These are phyloP conservation scores for Triticum monococcum DNA, from an alignment of 176 grass and related monocot genomes.

Conservation along the genomic window DNA sequence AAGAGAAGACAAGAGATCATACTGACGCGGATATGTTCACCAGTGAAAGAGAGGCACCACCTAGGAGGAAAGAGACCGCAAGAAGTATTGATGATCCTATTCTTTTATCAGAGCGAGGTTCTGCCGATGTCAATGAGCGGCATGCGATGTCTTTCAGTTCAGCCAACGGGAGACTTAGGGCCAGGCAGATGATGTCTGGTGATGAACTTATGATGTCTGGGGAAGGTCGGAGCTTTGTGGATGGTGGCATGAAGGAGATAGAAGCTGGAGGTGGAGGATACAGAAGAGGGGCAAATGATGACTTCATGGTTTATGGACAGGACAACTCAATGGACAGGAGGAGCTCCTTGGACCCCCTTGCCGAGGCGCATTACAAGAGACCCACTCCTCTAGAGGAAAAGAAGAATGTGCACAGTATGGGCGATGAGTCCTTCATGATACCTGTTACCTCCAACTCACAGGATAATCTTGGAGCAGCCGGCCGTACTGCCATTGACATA, in stretches of 20 bases:
- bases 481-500: constrained; percentile 68
- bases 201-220: constrained; percentile 76
- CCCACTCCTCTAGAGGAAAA: constrained; percentile 46
- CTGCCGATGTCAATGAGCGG: constrained; percentile 39
- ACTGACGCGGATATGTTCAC: constrained; percentile 66
- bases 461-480: constrained; percentile 50
- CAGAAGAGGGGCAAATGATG: constrained; percentile 56
- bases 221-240: constrained; percentile 44
- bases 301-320: constrained; percentile 72
- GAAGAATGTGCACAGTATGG: constrained; percentile 38
- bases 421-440: constrained; percentile 88
- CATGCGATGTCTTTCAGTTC: constrained; percentile 56
- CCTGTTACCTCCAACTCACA: constrained; percentile 64
- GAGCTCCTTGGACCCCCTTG: constrained; percentile 67
- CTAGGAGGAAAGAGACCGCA: constrained; percentile 48
- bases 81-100: constrained; percentile 54
- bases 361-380: constrained; percentile 56
- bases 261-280: constrained; percentile 65
- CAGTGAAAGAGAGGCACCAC: constrained; percentile 53
- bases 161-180: constrained; percentile 57
- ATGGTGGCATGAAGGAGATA: constrained; percentile 76
- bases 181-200: constrained; percentile 49
- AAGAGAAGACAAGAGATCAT: constrained; percentile 66
- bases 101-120: constrained; percentile 61
- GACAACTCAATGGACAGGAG: constrained; percentile 48